Evolutionary conservation across 371 early-diverging fungal genomes (phyloP), one percentile per base, ranked within the genome.

Genomic region (Mucor piriformis): DNA sequence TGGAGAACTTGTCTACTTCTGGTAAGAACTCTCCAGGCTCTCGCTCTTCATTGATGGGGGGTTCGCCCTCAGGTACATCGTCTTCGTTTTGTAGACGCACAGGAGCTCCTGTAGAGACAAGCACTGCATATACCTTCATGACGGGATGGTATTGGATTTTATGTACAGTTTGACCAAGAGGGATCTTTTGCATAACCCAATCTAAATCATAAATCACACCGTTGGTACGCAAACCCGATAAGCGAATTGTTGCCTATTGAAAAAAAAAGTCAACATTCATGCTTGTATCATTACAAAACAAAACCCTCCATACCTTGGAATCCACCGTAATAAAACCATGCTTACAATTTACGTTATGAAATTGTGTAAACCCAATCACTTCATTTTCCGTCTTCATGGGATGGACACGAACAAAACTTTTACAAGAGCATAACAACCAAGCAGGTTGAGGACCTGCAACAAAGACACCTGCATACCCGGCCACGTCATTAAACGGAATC

Each of bases 381-480:
- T 69, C 81, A 13, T 86, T 86, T 43, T 89, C 88, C 5, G 77
- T 66, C 23, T 81, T 79, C 82, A 92, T 82, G 0, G 95, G 95
- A 66, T 94, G 95, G 0, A 93, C 86, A 37, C 95, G 82, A 7
- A 92, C 70, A 50, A 76, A 78, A 44, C 85, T 83, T 54, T 89
- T 88, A 44, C 73, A 75, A 0, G 84, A 85, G 32, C 79, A 77
- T 81, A 97, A 83, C 10, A 96, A 72, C 89, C 94, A 91, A 16
- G 86, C 77, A 1, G 97, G 95, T 18, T 88, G 83, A 10, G 81
- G 63, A 20, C 96, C 96, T 3, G 92, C 72, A n/a, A 95, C 82
- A 70, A 97, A 92, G 11, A 97, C 84, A 43, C 96, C 98, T 5
- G 89, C 70, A 67, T 89, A 95, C 5, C 92, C 91, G 34, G 86